Conservation (phyloP, 495 filamentous ascomycete genomes). For the Penicillium paradoxum region DNA sequence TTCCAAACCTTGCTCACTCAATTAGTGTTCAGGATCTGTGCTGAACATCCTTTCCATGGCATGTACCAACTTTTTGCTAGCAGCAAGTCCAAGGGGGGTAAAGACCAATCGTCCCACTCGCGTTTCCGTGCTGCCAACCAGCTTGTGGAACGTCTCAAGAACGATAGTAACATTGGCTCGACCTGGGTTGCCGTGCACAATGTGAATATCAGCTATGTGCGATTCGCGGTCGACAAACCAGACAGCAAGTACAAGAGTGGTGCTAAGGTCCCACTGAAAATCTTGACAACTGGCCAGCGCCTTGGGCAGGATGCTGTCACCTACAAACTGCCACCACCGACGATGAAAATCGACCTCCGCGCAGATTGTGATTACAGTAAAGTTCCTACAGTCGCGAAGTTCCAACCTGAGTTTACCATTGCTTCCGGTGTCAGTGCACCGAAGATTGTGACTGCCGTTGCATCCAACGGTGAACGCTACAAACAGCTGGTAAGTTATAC, state of each 20-base stretch:
- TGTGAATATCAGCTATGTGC: constrained; percentile 68
- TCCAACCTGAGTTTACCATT: constrained; percentile 68
- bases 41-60: constrained; percentile 90
- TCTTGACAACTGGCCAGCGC: constrained; percentile 48
- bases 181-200: constrained; percentile 66
- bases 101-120: constrained; percentile 67
- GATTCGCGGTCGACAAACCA: constrained; percentile 60
- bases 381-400: constrained; percentile 64
- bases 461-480: constrained; percentile 67
- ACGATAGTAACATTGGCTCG: constrained; percentile 35
- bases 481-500: constrained; percentile 68
- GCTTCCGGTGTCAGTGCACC: constrained; percentile 88
- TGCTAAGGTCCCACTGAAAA: constrained; percentile 57
- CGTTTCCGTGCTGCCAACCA: constrained; percentile 66
- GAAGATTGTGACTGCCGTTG: constrained; percentile 79
- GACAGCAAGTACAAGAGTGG: constrained; percentile 63
- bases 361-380: constrained; percentile 68
- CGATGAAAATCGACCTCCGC: constrained; percentile 75
- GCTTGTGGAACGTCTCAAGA: constrained; percentile 56
- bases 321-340: constrained; percentile 75
- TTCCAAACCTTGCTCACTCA: constrained; percentile 73
- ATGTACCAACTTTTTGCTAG: constrained; percentile 93
- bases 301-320: constrained; percentile 54
- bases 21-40: constrained; percentile 74
- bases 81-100: constrained; percentile 57